Base-by-base conservation (phyloP, 2,329 filamentous ascomycete species). In the Fusarium cicatricum region DNA sequence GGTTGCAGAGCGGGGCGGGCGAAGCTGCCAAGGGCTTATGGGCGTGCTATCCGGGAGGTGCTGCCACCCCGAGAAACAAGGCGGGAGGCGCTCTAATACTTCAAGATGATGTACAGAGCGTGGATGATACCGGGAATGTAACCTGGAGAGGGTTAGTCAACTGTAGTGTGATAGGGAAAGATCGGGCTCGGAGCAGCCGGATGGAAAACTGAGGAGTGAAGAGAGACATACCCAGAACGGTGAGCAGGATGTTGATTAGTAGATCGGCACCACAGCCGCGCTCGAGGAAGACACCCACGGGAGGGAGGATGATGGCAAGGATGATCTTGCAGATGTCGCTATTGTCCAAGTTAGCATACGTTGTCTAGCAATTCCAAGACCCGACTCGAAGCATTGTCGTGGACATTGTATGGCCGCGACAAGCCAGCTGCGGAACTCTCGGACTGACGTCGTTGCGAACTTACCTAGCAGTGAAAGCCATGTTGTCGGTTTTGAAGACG, bases 211-310 rank as follows among this genome's bases (percentile, higher is more conserved):
- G 38, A 34, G 44, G 54, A 46, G 41, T 26, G 48, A 44, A 36
- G 21, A 42, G 14, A 33, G 39, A 55, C 79, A 64, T 79, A 83
- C 81, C 82, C 68, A 92, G 81, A 68, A 91, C 86, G 69, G 91
- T 96, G 78, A 96, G 81, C 72, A 92, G 84, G 77, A 96, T 91
- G 88, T 96, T 96, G 86, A 97, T 96, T 78, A 94, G 82, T 72
- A 97, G 82, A 75, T 96, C 91, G 66, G 88, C 86, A 74, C 89
- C 89, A 80, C 92, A 96, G 71, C 92, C 92, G 69, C 90, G 87
- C 88, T 97, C 92, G 68, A 97, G 90, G 85, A 96, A 95, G 75
- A 97, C 92, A 81, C 92, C 92, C 51, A 97, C 80, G 74, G 92
- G 92, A 52, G 92, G 92, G 65, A 97, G 86, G 80, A 97, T 81